phyloP scores from a whole-genome alignment of 75 land plant genomes.

The Chamaecyparis obtusa region DNA sequence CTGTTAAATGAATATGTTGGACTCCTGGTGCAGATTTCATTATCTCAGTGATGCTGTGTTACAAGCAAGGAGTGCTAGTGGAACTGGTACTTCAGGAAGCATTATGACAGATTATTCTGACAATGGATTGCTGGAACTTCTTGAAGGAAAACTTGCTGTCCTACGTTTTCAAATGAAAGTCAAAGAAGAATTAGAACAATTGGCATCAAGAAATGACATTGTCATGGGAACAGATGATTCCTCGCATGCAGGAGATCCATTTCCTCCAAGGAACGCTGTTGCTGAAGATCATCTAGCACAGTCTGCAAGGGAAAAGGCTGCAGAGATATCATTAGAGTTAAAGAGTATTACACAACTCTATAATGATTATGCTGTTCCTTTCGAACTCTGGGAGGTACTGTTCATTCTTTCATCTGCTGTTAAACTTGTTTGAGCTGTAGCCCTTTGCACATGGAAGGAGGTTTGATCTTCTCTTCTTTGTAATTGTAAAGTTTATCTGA shows the following conservation, averaged over 20 bases:
- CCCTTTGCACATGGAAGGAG: not conserved
- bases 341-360: constrained; percentile 97
- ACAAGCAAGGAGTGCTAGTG: constrained; percentile 82
- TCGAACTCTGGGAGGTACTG: constrained; percentile 97
- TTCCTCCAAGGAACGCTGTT: constrained; percentile 26
- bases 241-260: constrained; percentile 30
- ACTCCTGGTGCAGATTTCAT: constrained; percentile 52
- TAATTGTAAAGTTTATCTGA: not conserved
- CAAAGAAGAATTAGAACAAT: constrained; percentile 69
- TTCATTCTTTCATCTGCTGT: not conserved
- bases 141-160: constrained; percentile 95
- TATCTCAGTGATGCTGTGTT: constrained; percentile 95
- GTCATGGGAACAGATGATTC: constrained; percentile 23
- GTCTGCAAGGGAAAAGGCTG: constrained; percentile 65
- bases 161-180: constrained; percentile 88
- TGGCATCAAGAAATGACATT: constrained; percentile 49
- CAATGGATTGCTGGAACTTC: constrained; percentile 80
- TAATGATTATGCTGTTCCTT: constrained; percentile 94
- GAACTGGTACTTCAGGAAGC: constrained; percentile 26
- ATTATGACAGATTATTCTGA: constrained; percentile 44
- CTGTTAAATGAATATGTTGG: not conserved
- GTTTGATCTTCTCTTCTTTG: not conserved
- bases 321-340: constrained; percentile 72
- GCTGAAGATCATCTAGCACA: constrained; percentile 36
- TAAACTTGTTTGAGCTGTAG: not conserved